phyloP scores from a whole-genome alignment of 306 rosid species.

The Oxytropis ochrocephala region DNA sequence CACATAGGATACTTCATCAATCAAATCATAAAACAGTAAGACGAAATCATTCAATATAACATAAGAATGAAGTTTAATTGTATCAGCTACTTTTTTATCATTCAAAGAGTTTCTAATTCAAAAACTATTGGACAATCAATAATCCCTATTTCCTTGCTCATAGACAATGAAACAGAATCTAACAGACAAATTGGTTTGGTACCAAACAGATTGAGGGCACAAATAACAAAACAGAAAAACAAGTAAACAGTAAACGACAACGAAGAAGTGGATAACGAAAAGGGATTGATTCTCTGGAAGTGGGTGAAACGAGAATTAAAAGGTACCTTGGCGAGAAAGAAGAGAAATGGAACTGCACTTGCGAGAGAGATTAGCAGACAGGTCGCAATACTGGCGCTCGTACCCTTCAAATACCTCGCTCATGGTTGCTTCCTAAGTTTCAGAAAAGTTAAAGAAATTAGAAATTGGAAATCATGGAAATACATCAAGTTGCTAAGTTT shows the following conservation, averaged over 20 bases:
- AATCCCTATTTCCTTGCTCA: background rate
- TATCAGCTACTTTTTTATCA: background rate
- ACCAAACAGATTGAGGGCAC: background rate
- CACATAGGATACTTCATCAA: background rate
- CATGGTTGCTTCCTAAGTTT: conserved; percentile 25
- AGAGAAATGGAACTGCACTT: conserved; percentile 60
- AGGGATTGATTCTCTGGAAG: conserved; percentile 8
- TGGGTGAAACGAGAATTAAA: background rate
- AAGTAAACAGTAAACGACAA: background rate
- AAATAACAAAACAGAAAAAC: background rate
- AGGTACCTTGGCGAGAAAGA: conserved; percentile 42
- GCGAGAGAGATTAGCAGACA: conserved; percentile 74
- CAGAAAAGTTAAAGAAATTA: background rate
- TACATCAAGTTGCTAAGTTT: background rate
- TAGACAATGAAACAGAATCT: background rate
- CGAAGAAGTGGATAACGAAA: background rate
- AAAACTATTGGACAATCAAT: background rate
- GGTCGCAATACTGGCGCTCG: conserved; percentile 92
- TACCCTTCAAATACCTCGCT: conserved; percentile 83
- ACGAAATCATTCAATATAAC: background rate
- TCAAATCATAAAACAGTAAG: background rate
- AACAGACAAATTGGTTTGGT: background rate
- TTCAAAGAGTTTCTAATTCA: background rate
- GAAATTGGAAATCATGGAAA: conserved; percentile 7
- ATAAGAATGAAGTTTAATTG: background rate